These are phyloP conservation scores for Candida ovalis DNA, from an alignment of 805 yeast genomes.

Conservation along the genomic window DNA sequence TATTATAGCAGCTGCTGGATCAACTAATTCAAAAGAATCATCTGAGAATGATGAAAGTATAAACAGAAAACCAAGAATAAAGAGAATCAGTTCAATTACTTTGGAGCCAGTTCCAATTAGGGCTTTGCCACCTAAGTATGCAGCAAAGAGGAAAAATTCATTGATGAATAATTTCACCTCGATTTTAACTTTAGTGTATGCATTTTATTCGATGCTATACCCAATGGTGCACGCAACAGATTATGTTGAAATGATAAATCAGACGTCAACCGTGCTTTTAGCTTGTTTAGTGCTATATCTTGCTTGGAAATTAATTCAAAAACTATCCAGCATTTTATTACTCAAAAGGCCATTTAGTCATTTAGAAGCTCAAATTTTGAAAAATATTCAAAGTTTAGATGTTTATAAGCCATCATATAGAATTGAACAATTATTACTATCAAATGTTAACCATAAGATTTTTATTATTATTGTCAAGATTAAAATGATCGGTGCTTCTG, in stretches of 20 bases:
- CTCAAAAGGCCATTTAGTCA: conserved; percentile 49
- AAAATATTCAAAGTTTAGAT: conserved; percentile 44
- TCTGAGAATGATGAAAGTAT: conserved; percentile 1
- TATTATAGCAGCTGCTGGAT: conserved; percentile 12
- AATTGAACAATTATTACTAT: conserved; percentile 47
- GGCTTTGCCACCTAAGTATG: conserved; percentile 3
- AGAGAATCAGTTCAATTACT: conserved; percentile 26
- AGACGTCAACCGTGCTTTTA: conserved; percentile 23
- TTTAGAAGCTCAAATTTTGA: conserved; percentile 36
- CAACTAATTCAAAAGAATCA: conserved; percentile 1
- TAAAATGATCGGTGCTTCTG: conserved; percentile 64
- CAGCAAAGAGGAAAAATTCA: conserved; percentile 13
- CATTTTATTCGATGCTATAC: conserved; percentile 29
- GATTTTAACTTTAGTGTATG: conserved; percentile 36
- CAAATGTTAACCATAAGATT: conserved; percentile 60
- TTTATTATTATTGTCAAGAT: conserved; percentile 54
- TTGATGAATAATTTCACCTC: conserved; percentile 39
- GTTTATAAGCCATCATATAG: conserved; percentile 48
- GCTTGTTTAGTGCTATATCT: conserved; percentile 21
- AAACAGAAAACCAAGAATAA: conserved; percentile 12
- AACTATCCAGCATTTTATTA: conserved; percentile 49
- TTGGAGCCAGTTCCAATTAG: conserved; percentile 21
- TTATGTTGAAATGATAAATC: conserved; percentile 19
- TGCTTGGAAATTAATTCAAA: conserved; percentile 40
- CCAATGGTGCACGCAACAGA: conserved; percentile 23